Base-by-base conservation (phyloP, 345 rosid species). In the Kernera saxatilis region DNA sequence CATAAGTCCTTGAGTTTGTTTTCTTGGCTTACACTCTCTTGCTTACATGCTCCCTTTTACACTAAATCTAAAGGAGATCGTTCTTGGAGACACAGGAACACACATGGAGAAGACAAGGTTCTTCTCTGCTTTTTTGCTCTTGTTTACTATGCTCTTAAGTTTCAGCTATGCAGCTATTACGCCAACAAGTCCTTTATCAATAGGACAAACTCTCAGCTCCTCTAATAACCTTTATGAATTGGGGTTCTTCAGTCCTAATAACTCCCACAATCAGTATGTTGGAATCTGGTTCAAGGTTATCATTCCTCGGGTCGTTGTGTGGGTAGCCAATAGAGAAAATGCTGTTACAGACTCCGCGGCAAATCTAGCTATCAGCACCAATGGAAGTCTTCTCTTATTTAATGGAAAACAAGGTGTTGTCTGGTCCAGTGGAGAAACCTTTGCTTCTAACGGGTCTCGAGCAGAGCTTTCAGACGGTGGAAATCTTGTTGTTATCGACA, bases 391-490 rank as follows among this genome's bases (percentile, higher is more conserved):
- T 41, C 3, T 72, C 4, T 63, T 80, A 29, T 13, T 5, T 3
- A 14, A 54, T 29, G 70, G 56, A 1, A 50, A 57, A 29, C 32
- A 23, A 7, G 61, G 8, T 2, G 43, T 59, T 36, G 60, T 61
- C 13, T 79, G 82, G 82, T 79, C 82, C 10, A 40, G 2, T 0
- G 63, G 58, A 21, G 45, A 3, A 5, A 2, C 36, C n/a, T 23
- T 1, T 5, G 3, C 61, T 0, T 37, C 72, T 35, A 66, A 17
- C 0, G 40, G 36, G 22, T 85, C 83, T 7, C 72, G 72, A 21
- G 83, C 74, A 21, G 89, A 83, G 84, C 72, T 92, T 56, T 69
- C 55, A 26, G 86, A 79, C 49, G 67, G 71, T 1, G 96, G 98
- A 19, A 88, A 90, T 56, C 74, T 92, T 18, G 71, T 86, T 6